These are phyloP conservation scores for Malania oleifera DNA, from an alignment of 164 flowering plant species.

Conservation along the genomic window DNA sequence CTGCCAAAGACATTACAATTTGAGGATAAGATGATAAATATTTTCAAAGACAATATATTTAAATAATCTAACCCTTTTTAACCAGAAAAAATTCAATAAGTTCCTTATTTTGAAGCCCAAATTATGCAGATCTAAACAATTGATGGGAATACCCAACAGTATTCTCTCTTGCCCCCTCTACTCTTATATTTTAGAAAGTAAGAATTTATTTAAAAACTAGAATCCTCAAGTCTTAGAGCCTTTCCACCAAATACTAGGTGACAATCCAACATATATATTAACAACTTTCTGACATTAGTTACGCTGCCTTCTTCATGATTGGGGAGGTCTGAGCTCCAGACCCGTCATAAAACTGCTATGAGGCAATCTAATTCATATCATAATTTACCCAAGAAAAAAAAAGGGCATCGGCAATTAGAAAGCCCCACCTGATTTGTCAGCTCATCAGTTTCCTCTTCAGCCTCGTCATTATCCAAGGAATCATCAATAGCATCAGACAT, in stretches of 20 bases:
- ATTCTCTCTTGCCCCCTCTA: too few relatives aligned
- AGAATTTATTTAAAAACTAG: too few relatives aligned
- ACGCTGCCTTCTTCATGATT: too few relatives aligned
- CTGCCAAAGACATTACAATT: conserved; percentile 30
- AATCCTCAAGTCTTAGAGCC: too few relatives aligned
- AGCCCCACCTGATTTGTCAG: conserved; percentile 75
- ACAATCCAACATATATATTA: too few relatives aligned
- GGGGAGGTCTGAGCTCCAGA: not conserved
- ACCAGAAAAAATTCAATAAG: not conserved
- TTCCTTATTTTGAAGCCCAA: not conserved
- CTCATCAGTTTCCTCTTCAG: conserved; percentile 97
- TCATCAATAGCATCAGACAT: conserved; percentile 97
- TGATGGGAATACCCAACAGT: too few relatives aligned
- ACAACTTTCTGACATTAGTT: too few relatives aligned
- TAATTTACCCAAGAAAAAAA: not conserved
- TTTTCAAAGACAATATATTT: not conserved
- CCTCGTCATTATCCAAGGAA: conserved; percentile 86
- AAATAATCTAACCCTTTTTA: not conserved
- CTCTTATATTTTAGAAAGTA: too few relatives aligned
- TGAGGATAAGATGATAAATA: not conserved
- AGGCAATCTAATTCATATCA: not conserved
- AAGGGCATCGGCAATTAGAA: conserved; percentile 6
- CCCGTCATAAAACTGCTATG: not conserved
- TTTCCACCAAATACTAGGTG: too few relatives aligned
- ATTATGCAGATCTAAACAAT: too few relatives aligned